Evolutionary conservation across 495 filamentous ascomycete species (phyloP), one percentile per base, ranked within the genome.

Genomic region (Sphaerosporella brunnea): DNA sequence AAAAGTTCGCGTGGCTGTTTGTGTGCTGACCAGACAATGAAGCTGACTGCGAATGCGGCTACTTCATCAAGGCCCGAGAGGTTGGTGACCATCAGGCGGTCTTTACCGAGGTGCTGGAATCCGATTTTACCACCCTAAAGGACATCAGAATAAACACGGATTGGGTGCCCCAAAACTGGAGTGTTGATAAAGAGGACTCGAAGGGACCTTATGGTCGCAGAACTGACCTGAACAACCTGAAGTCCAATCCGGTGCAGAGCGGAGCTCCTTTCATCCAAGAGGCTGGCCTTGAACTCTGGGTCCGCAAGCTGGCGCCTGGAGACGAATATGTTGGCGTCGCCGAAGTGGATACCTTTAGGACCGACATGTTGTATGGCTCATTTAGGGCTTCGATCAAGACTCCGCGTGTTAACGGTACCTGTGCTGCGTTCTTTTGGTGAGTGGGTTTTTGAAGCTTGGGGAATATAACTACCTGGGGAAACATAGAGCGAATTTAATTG

Each of bases 341-440:
- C 0, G 78, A 86, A 60, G 57, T 81, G 34, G 71, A 71, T 25
- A 71, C 73, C 21, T 52, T 58, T 3, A 62, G 77, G 24, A 47
- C 59, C n/a, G 76, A 85, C 56, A 63, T 80, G 56, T 55, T 69
- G 7, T 79, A 71, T 53, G 81, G 82, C 1, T 76, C 69, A 40
- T 84, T 79, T 52, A 65, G 81, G 10, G 73, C 75, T 2, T 70
- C 69, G 25, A 75, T 84, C 62, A 80, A 74, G 64, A 53, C 77
- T 32, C 71, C 77, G 1, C 55, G 54, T 46, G 53, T 70, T 3
- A 54, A 64, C 21, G 81, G 81, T 11, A 84, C 81, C 7, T 86
- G 81, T 62, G 74, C 69, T 18, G 78, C 81, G 13, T 84, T 84
- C 59, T 86, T 84, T 59, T 85, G 78, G 76, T 84, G 65, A 24